These are phyloP conservation scores for Apophysomyces sp. DNA, from an alignment of 371 early-diverging fungal species.

Conservation along the genomic window DNA sequence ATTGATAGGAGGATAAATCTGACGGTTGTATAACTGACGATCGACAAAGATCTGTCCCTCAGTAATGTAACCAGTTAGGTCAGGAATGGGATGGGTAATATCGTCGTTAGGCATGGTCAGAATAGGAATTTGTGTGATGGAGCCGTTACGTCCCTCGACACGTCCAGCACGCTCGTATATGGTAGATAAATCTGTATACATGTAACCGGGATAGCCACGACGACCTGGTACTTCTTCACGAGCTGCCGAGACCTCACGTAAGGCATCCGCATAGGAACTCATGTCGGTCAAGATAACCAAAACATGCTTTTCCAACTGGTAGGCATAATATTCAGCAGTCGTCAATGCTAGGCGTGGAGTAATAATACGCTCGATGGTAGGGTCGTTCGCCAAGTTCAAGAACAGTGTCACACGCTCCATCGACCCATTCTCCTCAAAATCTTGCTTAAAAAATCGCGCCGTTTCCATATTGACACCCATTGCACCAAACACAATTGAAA, in stretches of 20 bases:
- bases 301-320: slow-evolving; percentile 99
- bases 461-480: slow-evolving; percentile 99
- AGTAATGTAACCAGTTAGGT: slow-evolving; percentile 99
- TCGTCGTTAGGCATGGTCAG: slow-evolving; percentile 99
- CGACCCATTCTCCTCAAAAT: slow-evolving; percentile 99
- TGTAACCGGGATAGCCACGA: slow-evolving; percentile 99
- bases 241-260: slow-evolving; percentile 99
- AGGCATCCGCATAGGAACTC: slow-evolving; percentile 99
- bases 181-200: slow-evolving; percentile 99
- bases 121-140: slow-evolving; percentile 99
- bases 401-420: slow-evolving; percentile 99
- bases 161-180: slow-evolving; percentile 99
- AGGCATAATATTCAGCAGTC: slow-evolving; percentile 99
- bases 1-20: slow-evolving; percentile 99
- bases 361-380: slow-evolving; percentile 99
- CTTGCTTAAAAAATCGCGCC: slow-evolving; percentile 99
- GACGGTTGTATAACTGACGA: slow-evolving; percentile 99
- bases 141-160: slow-evolving; percentile 99
- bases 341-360: slow-evolving; percentile 99
- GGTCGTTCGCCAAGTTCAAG: slow-evolving; percentile 99
- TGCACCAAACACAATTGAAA: slow-evolving; percentile 99
- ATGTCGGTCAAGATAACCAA: slow-evolving; percentile 99
- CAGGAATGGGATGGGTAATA: slow-evolving; percentile 99
- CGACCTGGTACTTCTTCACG: slow-evolving; percentile 99
- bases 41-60: slow-evolving; percentile 99